Percentiles rank a stretch among this genome's conserved stretches.
phyloP scores from a whole-genome alignment of 306 rosid species.

The Vigna nakashimae region DNA sequence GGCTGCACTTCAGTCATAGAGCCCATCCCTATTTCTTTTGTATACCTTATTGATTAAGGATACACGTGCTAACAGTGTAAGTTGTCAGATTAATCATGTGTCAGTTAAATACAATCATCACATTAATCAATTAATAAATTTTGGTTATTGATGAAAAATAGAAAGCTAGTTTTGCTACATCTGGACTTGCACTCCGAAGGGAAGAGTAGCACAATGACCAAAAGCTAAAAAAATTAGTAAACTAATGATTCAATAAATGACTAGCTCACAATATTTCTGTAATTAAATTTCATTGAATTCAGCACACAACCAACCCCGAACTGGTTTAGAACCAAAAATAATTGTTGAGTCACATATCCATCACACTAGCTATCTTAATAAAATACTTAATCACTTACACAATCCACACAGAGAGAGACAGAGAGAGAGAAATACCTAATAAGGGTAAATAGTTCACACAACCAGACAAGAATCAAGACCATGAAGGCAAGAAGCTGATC shows the following conservation, averaged over 20 bases:
- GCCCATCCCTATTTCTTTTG: background rate
- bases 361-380: slow-evolving; percentile 21
- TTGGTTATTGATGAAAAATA: background rate
- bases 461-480: slow-evolving; percentile 97
- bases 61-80: background rate
- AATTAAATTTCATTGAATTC: background rate
- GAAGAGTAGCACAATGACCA: slow-evolving; percentile 4
- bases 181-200: background rate
- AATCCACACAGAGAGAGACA: background rate
- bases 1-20: background rate
- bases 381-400: slow-evolving; percentile 4
- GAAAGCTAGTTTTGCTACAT: slow-evolving; percentile 9
- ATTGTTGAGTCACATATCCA: slow-evolving; percentile 29
- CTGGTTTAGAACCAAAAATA: slow-evolving; percentile 22
- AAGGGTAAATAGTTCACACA: slow-evolving; percentile 93
- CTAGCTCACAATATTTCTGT: background rate
- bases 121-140: slow-evolving; percentile 21
- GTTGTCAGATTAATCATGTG: no score
- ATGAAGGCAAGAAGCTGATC: slow-evolving; percentile 96
- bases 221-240: slow-evolving; percentile 6
- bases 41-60: background rate
- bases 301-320: slow-evolving; percentile 26
- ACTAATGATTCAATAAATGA: background rate
- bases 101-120: background rate
- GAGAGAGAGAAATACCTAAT: slow-evolving; percentile 69